Evolutionary conservation across 768 basidiomycete genomes (phyloP), one percentile per base, ranked within the genome.

Genomic region (Daedaleopsis nitida): DNA sequence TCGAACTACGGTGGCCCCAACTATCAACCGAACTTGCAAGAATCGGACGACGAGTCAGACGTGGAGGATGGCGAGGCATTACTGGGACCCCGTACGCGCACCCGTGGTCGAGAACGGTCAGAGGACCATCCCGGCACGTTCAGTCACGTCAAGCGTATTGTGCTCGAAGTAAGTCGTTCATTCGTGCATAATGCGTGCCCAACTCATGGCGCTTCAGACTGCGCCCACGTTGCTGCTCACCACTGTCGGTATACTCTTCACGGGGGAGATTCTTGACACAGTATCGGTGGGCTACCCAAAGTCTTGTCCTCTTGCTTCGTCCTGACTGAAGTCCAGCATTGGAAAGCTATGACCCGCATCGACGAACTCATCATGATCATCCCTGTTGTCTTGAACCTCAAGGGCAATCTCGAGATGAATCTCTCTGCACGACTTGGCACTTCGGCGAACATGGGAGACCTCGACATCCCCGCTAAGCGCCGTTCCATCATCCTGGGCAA

Each of bases 321-420:
- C 32, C 57, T 0, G 59, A 6, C 1, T 3, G 1, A 35, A 39
- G 6, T 37, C 19, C 60, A 96, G 92, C 86, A 80, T 57, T 98
- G 95, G 95, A 81, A 78, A 63, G 94, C 96, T 35, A 95, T 99
- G 85, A 80, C 81, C 51, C 83, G 90, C 44, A 86, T 98, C 51
- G 90, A 98, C 78, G 95, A 98, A 72, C 87, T 98, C 57, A 94
- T 98, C 67, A 94, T 98, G 81, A 92, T 98, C 55, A 88, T 98
- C 4, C 96, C 96, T 12, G 94, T 96, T 62, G 79, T 98, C 19
- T 83, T 94, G 65, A 98, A 98, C 68, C 84, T 99, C 58, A 98
- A 97, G 69, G 97, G 96, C n/a, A 94, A 99, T 70, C 83, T 98
- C 39, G 97, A 98, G 75, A 98, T 98, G 96, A 98, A 97, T 65